Evolutionary conservation across 352 stramenopile species (phyloP).

Genomic region (Pythium guiyangense): DNA sequence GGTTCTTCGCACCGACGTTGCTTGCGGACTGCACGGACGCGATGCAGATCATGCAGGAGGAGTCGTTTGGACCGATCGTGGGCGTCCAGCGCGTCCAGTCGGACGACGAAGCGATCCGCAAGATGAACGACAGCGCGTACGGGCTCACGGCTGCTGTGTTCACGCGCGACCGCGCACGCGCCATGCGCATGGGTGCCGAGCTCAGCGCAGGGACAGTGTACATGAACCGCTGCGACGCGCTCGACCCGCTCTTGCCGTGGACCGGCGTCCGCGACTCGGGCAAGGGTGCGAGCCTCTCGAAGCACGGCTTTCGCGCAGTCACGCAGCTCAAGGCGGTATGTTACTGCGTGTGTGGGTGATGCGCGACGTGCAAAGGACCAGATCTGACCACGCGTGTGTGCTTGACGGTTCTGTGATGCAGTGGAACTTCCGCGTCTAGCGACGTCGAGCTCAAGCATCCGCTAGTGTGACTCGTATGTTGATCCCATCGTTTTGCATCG

Average conservation of each 20-base stretch:
- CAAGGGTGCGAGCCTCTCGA: conserved; percentile 79
- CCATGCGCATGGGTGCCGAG: conserved; percentile 42
- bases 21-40: conserved; percentile 57
- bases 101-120: conserved; percentile 64
- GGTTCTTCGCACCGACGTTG: conserved; percentile 78
- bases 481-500: no score
- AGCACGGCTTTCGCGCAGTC: conserved; percentile 74
- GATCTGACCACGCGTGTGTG: conserved; percentile 13
- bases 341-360: conserved; percentile 6
- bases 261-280: conserved; percentile 71
- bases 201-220: conserved; percentile 77
- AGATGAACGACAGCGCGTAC: conserved; percentile 81
- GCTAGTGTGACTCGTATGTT: no score
- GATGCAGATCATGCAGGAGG: conserved; percentile 79
- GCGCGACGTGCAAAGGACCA: no score
- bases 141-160: conserved; percentile 79
- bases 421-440: conserved; percentile 76
- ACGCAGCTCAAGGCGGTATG: conserved; percentile 77
- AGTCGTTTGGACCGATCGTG: conserved; percentile 83
- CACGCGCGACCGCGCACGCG: conserved; percentile 49
- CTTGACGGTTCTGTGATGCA: conserved; percentile 12
- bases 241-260: conserved; percentile 83
- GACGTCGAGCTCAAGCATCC: no score
- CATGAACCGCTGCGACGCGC: conserved; percentile 83
- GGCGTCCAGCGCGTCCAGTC: conserved; percentile 66